These are phyloP conservation scores for Trypanosoma vivax DNA, from an alignment of 208 protist species.

Conservation along the genomic window DNA sequence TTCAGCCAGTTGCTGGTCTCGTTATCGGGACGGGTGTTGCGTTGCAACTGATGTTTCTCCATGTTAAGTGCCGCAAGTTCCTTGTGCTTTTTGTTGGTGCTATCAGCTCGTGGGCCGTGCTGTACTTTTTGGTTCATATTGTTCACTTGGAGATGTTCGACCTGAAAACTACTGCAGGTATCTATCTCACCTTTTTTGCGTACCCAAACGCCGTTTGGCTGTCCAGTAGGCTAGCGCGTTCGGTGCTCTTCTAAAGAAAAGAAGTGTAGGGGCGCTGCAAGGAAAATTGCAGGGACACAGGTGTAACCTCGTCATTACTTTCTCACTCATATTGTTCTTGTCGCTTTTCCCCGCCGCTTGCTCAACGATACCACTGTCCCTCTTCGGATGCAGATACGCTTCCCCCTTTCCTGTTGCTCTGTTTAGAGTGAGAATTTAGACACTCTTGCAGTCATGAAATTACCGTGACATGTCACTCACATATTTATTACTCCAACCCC, in stretches of 20 bases:
- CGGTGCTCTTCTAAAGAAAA: too few relatives aligned
- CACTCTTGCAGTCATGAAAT: too few relatives aligned
- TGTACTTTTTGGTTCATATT: conserved; percentile 23
- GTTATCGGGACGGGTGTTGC: conserved; percentile 39
- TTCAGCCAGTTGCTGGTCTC: conserved; percentile 45
- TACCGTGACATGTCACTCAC: too few relatives aligned
- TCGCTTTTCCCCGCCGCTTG: too few relatives aligned
- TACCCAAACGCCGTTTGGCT: conserved; percentile 61
- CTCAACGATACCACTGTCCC: too few relatives aligned
- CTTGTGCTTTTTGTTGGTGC: conserved; percentile 18
- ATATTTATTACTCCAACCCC: conserved; percentile 15
- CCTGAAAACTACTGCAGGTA: conserved; percentile 26
- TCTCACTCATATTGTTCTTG: too few relatives aligned
- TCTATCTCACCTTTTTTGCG: conserved; percentile 50
- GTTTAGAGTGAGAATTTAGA: too few relatives aligned
- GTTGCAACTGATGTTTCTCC: conserved; percentile 38
- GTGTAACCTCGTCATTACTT: too few relatives aligned
- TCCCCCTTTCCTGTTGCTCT: too few relatives aligned
- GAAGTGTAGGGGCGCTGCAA: background rate
- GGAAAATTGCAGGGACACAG: too few relatives aligned
- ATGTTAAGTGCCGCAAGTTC: conserved; percentile 18
- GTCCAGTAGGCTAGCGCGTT: conserved; percentile 19
- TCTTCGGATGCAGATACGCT: too few relatives aligned
- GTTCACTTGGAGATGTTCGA: conserved; percentile 24
- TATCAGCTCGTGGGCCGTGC: conserved; percentile 21